Conservation (phyloP, 495 filamentous ascomycete species). For the Xylaria telfairii region DNA sequence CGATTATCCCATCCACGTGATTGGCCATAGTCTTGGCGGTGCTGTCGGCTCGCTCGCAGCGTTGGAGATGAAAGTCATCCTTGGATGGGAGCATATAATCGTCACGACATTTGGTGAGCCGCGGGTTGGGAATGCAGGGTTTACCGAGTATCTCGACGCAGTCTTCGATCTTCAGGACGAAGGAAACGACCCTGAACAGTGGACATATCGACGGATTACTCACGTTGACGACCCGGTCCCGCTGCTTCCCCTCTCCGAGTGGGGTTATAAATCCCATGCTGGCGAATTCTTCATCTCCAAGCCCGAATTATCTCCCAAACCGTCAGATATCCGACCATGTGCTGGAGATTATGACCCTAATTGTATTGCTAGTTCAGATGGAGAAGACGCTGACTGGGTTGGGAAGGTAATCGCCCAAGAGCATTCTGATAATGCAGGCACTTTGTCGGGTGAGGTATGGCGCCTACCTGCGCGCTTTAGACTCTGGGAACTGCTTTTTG, state of each 20-base stretch:
- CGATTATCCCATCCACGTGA: slow-evolving; percentile 72
- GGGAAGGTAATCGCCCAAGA: slow-evolving; percentile 28
- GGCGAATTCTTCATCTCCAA: slow-evolving; percentile 88
- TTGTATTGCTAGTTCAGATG: slow-evolving; percentile 70
- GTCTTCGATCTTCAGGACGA: slow-evolving; percentile 61
- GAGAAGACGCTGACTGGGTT: slow-evolving; percentile 34
- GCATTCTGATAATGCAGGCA: slow-evolving; percentile 29
- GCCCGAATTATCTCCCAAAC: slow-evolving; percentile 65
- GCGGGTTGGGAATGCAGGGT: slow-evolving; percentile 74
- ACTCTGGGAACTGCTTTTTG: slow-evolving; percentile 90
- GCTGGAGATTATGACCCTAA: slow-evolving; percentile 69
- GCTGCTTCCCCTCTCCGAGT: slow-evolving; percentile 80
- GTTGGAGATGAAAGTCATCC: slow-evolving; percentile 64
- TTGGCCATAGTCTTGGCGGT: slow-evolving; percentile 92
- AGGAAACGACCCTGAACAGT: slow-evolving; percentile 33
- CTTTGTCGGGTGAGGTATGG: slow-evolving; percentile 27
- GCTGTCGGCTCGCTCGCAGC: slow-evolving; percentile 88
- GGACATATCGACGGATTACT: slow-evolving; percentile 77
- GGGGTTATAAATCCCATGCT: slow-evolving; percentile 84
- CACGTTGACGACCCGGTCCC: slow-evolving; percentile 89
- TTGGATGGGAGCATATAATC: slow-evolving; percentile 65
- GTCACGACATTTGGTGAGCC: slow-evolving; percentile 97
- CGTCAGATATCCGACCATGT: slow-evolving; percentile 73
- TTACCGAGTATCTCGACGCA: slow-evolving; percentile 71
- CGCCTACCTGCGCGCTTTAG: slow-evolving; percentile 68